Conservation (phyloP, 2,329 filamentous ascomycete species). For the Arachnomyces sp. region DNA sequence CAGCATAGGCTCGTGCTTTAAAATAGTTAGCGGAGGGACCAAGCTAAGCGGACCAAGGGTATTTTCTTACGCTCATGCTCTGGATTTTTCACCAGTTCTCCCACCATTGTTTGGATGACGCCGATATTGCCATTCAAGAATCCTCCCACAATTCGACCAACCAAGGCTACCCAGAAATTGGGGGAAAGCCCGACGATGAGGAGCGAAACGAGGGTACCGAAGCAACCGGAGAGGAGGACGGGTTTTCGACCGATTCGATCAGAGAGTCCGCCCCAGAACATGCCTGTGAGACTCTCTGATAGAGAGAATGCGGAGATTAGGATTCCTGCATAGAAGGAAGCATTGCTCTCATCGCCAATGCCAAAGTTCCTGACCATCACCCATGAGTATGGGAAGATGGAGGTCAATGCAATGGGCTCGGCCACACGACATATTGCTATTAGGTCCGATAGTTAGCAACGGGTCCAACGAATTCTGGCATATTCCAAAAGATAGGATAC, state of each 20-base stretch:
- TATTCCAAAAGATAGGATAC: not conserved
- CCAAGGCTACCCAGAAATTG: constrained; percentile 70
- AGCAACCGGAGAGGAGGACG: constrained; percentile 64
- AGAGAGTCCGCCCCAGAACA: constrained; percentile 68
- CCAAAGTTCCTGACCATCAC: constrained; percentile 69
- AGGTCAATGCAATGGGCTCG: constrained; percentile 86
- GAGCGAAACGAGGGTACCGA: constrained; percentile 74
- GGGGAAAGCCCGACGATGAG: constrained; percentile 78
- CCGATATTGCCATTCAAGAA: constrained; percentile 85
- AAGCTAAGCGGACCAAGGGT: constrained; percentile 21
- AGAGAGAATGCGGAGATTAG: constrained; percentile 81
- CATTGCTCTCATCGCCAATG: constrained; percentile 64
- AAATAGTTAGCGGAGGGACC: no score
- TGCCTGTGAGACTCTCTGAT: constrained; percentile 66
- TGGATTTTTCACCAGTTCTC: constrained; percentile 81
- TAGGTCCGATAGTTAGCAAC: constrained; percentile 4
- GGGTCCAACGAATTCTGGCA: not conserved
- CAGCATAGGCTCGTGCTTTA: constrained; percentile 65
- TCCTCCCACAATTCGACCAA: constrained; percentile 67
- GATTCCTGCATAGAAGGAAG: constrained; percentile 79
- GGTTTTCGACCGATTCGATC: constrained; percentile 78
- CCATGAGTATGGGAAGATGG: constrained; percentile 90
- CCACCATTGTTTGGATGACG: constrained; percentile 85
- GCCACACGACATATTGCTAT: constrained; percentile 84
- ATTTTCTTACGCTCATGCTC: constrained; percentile 59